Percentiles rank a stretch among this genome's conserved stretches.
phyloP scores from a whole-genome alignment of 805 yeast genomes.

The Sugiyamaella floridensis region DNA sequence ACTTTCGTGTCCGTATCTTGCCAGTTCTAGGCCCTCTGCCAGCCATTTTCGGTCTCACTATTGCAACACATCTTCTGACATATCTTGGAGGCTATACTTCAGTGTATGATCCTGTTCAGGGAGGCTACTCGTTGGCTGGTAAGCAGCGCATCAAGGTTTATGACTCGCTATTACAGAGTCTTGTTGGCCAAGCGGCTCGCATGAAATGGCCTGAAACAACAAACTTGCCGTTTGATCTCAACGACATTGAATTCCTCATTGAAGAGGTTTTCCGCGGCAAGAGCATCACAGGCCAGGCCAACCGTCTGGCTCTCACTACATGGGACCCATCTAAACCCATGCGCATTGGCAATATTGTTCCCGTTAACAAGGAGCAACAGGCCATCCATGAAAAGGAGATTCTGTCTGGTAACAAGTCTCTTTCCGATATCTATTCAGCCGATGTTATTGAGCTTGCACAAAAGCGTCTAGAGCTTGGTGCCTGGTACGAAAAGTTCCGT shows the following conservation, averaged over 20 bases:
- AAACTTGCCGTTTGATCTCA: slow-evolving; percentile 58
- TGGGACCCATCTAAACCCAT: slow-evolving; percentile 72
- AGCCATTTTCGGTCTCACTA: slow-evolving; percentile 86
- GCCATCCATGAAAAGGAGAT: slow-evolving; percentile 69
- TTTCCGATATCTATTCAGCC: slow-evolving; percentile 56
- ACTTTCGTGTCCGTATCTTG: slow-evolving; percentile 87
- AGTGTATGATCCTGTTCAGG: slow-evolving; percentile 34
- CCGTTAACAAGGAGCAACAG: slow-evolving; percentile 86
- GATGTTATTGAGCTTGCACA: slow-evolving; percentile 54
- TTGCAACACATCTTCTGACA: slow-evolving; percentile 78
- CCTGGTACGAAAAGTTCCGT: slow-evolving; percentile 56
- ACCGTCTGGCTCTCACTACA: slow-evolving; percentile 69
- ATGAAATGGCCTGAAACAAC: slow-evolving; percentile 59
- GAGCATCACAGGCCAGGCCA: slow-evolving; percentile 74
- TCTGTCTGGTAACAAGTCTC: slow-evolving; percentile 55
- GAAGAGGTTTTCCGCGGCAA: slow-evolving; percentile 94
- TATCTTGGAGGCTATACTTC: slow-evolving; percentile 63
- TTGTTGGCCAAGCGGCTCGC: slow-evolving; percentile 83
- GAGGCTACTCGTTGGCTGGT: slow-evolving; percentile 78
- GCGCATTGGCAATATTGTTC: slow-evolving; percentile 69
- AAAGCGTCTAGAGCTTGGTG: slow-evolving; percentile 67
- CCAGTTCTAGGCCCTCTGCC: slow-evolving; percentile 98
- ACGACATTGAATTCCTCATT: slow-evolving; percentile 72
- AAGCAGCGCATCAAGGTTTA: slow-evolving; percentile 71
- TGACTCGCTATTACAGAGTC: slow-evolving; percentile 72